phyloP scores from a whole-genome alignment of 2,329 filamentous ascomycete genomes.

The Arachnomyces sp. region DNA sequence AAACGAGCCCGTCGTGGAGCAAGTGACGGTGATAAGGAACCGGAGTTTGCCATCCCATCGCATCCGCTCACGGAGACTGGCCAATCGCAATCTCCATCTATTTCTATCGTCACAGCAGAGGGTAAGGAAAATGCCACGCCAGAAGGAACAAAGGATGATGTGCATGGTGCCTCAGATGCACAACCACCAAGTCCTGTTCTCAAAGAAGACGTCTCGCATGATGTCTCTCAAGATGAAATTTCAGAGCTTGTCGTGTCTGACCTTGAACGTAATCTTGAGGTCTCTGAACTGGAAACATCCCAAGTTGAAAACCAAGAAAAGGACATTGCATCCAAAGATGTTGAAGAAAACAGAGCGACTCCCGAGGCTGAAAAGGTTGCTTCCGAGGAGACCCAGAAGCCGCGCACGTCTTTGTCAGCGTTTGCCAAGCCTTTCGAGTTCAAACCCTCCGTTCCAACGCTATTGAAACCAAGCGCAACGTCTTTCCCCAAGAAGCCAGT shows the following conservation, averaged over 20 bases:
- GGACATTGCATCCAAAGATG: constrained; percentile 10
- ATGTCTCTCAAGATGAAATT: no score
- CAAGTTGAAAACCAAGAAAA: constrained; percentile 7
- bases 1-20: constrained; percentile 63
- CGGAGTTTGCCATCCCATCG: constrained; percentile 58
- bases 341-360: no score
- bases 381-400: no score
- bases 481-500: constrained; percentile 9
- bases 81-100: constrained; percentile 17
- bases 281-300: constrained; percentile 5
- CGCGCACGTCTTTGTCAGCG: constrained; percentile 53
- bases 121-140: constrained; percentile 31
- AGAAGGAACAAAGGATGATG: constrained; percentile 20
- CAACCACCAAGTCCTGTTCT: neutral
- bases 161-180: neutral
- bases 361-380: no score
- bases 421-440: constrained; percentile 62
- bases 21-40: constrained; percentile 62
- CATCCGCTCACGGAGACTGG: constrained; percentile 26
- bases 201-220: constrained; percentile 2
- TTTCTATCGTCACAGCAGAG: constrained; percentile 23
- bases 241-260: neutral
- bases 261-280: constrained; percentile 7
- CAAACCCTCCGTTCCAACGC: constrained; percentile 26
- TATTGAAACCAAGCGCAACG: constrained; percentile 16